phyloP scores from a whole-genome alignment of 495 filamentous ascomycete genomes.

The Talaromyces thailandensis region DNA sequence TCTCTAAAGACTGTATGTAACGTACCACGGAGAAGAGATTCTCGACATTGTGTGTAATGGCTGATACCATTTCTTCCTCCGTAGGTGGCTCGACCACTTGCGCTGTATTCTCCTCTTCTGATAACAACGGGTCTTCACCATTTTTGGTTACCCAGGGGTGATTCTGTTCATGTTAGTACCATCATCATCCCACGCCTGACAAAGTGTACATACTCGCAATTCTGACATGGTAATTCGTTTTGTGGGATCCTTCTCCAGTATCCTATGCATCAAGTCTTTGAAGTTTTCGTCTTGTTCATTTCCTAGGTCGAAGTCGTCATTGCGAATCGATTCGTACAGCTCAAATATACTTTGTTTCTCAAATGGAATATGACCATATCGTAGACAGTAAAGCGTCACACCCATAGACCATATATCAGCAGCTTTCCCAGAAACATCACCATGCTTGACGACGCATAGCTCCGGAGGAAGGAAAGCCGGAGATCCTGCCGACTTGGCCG shows the following conservation, averaged over 20 bases:
- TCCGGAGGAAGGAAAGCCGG: slow-evolving; percentile 94
- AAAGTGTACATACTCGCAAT: slow-evolving; percentile 55
- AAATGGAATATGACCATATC: slow-evolving; percentile 83
- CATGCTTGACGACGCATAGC: slow-evolving; percentile 80
- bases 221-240: slow-evolving; percentile 76
- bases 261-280: slow-evolving; percentile 53
- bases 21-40: slow-evolving; percentile 78
- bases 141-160: slow-evolving; percentile 90
- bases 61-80: slow-evolving; percentile 78
- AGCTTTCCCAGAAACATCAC: slow-evolving; percentile 78
- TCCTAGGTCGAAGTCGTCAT: slow-evolving; percentile 42
- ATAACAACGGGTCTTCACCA: slow-evolving; percentile 71
- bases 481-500: slow-evolving; percentile 87
- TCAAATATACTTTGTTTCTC: slow-evolving; percentile 69
- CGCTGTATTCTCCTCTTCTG: slow-evolving; percentile 78
- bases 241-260: slow-evolving; percentile 68
- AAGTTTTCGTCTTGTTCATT: slow-evolving; percentile 47
- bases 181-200: background rate
- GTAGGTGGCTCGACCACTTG: slow-evolving; percentile 72
- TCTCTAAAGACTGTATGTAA: slow-evolving; percentile 5
- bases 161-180: slow-evolving; percentile 41
- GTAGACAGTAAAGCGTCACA: slow-evolving; percentile 84
- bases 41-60: slow-evolving; percentile 81
- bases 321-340: slow-evolving; percentile 80
- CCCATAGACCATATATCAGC: slow-evolving; percentile 99